Evolutionary conservation across 73 alveolate genomes (phyloP).

Genomic region (Stentor roeselii): DNA sequence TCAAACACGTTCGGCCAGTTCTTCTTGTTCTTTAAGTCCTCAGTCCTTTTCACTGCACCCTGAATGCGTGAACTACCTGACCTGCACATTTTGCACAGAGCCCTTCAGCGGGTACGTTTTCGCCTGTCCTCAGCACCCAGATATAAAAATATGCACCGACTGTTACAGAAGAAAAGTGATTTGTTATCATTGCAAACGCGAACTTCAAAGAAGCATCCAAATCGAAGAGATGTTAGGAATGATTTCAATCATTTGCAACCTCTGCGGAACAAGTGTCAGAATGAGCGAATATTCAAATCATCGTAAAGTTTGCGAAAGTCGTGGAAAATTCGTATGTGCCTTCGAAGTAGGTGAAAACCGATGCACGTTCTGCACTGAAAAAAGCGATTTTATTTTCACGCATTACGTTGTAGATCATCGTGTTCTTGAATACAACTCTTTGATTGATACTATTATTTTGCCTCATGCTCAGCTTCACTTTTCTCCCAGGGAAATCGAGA

Average conservation of each 20-base stretch:
- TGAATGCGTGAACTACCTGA: slow-evolving; percentile 9
- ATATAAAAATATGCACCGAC: not conserved
- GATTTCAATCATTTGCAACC: not conserved
- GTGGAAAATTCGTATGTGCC: not conserved
- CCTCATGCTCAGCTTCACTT: slow-evolving; percentile 25
- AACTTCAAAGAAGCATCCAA: not conserved
- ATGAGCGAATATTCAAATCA: not conserved
- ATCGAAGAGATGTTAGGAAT: slow-evolving; percentile 22
- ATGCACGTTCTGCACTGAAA: slow-evolving; percentile 5
- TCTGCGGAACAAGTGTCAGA: not conserved
- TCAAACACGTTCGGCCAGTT: not conserved
- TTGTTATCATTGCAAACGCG: slow-evolving; percentile 15
- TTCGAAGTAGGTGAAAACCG: slow-evolving; percentile 3
- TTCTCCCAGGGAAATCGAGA: not conserved
- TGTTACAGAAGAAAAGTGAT: slow-evolving; percentile 2
- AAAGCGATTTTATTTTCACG: not conserved
- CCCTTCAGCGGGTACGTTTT: slow-evolving; percentile 13
- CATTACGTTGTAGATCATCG: slow-evolving; percentile 11
- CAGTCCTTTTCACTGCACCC: slow-evolving; percentile 12
- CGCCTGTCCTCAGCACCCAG: not conserved
- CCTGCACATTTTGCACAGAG: slow-evolving; percentile 9
- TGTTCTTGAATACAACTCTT: not conserved
- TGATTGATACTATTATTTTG: not conserved
- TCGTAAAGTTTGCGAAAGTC: not conserved
- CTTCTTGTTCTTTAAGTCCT: slow-evolving; percentile 2